Base-by-base conservation (phyloP, 2,329 filamentous ascomycete genomes). In the Ascocoryne sarcoides region DNA sequence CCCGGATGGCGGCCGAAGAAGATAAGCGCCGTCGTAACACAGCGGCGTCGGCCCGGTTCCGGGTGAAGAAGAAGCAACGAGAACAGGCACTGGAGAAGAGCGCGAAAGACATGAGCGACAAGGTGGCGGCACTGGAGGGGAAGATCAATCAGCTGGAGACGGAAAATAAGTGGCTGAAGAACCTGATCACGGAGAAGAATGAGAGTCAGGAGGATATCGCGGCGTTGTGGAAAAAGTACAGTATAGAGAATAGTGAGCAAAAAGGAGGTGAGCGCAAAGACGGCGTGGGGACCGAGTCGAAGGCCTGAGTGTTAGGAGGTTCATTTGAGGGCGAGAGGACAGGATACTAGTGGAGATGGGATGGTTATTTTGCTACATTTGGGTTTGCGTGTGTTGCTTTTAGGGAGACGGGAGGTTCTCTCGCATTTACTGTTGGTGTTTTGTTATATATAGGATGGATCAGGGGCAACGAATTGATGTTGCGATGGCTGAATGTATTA, bases 41-140 rank as follows among this genome's bases (percentile, higher is more conserved):
- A 2, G 87, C 87, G 21, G 87, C 87, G 40, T 88, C 82, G 50
- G 87, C 87, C 14, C 82, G 87, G 36, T 94, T 94, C 73, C 82
- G 87, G 44, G 79, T 92, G 60, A 94, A 94, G 78, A 94, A 94
- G 81, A 94, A 94, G 76, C 85, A 92, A 66, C 82, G 87, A 37
- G 87, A 94, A 68, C 84, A 89, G 62, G 82, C 84, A 7, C 76
- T 93, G 38, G 85, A 90, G 63, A 79, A 78, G 56, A 82, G 78
- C 3, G 81, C 86, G 54, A 87, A 88, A 63, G 87, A 93, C 52
- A 84, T 90, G 65, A 76, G 76, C 19, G 84, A 92, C 33, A 88
- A 88, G 65, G 83, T 89, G 37, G 69, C 75, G 14, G 68, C 70
- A 14, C 71, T 94, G 5, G 84, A 93, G 64, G 72, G 72, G 54